Base-by-base conservation (phyloP, 2,329 filamentous ascomycete species). In the Aureobasidium subglaciale region DNA sequence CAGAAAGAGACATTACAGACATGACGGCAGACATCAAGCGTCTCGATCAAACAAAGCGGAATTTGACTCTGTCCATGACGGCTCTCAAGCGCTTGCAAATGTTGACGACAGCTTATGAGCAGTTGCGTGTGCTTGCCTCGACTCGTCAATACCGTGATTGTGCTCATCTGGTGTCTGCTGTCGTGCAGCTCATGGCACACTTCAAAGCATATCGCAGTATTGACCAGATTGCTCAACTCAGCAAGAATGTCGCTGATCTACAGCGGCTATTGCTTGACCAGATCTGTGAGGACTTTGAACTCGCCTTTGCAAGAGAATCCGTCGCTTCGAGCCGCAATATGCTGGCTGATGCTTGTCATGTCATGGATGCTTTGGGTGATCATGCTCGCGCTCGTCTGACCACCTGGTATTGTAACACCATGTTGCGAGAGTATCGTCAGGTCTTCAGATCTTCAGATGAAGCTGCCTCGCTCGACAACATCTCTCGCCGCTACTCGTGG, bases 1-100 rank as follows among this genome's bases (percentile, higher is more conserved):
- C 93, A 18, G 93, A 99, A 72, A 86, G 90, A 69, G 87, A 91
- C 62, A 99, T 99, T 68, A 96, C 92, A 43, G 90, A 90, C 63
- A 99, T 99, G 93, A 99, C 93, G 59, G 90, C 93, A 57, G 93
- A 99, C 67, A 99, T 99, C 70, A 99, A 99, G 76, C 85, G 92
- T 62, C 80, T 99, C 61, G 93, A 99, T 72, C 88, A 88, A 70
- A 96, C 93, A 34, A 99, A 99, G 77, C 87, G 87, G 71, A 99
- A 99, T 72, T 79, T 99, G 59, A 96, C 93, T 9, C 79, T 95
- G 54, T 96, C 90, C 62, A 99, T 99, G 93, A 99, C 93, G 40
- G 92, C 92, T 20, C 77, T 99, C 65, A 99, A 99, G 76, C 82
- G 93, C 43, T 79, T 99, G 64, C 93, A 99, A 78, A 99, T 99